Base-by-base conservation (phyloP, 345 rosid species). In the Populus deltoides region DNA sequence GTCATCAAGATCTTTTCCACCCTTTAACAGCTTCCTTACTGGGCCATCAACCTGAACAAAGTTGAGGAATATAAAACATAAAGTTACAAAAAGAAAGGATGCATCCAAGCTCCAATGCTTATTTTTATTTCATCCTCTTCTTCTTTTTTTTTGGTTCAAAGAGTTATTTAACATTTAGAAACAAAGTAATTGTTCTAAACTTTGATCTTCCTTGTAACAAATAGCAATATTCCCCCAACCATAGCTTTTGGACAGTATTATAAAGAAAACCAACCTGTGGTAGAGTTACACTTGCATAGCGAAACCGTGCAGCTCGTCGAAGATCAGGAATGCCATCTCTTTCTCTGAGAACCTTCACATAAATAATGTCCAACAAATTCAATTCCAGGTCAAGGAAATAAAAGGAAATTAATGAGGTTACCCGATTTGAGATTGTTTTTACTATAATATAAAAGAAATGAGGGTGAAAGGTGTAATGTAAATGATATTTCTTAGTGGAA, bases 261-360 rank as follows among this genome's bases (percentile, higher is more conserved):
- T 31, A 25, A 35, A 80, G 81, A 82, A 84, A 83, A 86, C 90
- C 63, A 83, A 96, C 99, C 99, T 92, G 90, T 41, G 94, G 93
- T 45, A 88, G 76, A 71, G 88, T 81, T 76, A 90, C 94, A 83
- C 90, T 88, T 69, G 92, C 86, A 82, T 92, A 96, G 59, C 97
- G 95, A 86, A 74, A 96, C 27, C 99, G 95, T 79, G 99, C 93
- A 47, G 77, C 81, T 81, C 95, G 87, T 31, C 99, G 87, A 76
- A 96, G 94, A 89, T 96, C 97, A 51, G 99, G 99, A 83, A 96
- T 81, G 66, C 99, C 99, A 77, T 92, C 93, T 85, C 82, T 86
- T 82, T 92, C 94, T 89, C 97, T 91, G 77, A 96, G 71, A 74
- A 80, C 89, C 99, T 92, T 85, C 57, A 80, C 39, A 81, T 81